Base-by-base conservation (phyloP, 805 yeast species). In the Suhomyces canberraensis region DNA sequence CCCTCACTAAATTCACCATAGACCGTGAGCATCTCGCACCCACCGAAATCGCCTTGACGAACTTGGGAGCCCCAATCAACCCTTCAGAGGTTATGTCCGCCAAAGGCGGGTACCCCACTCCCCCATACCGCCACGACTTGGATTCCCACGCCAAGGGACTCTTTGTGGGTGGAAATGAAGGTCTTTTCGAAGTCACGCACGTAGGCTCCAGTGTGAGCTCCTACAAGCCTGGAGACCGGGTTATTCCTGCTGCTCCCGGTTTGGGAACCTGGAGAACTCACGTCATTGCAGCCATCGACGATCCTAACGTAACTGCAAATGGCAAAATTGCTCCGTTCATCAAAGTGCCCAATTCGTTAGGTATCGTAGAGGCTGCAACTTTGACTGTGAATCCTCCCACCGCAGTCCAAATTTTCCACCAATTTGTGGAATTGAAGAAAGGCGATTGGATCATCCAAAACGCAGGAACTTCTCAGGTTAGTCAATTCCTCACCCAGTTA, bases 61-160 rank as follows among this genome's bases (percentile, higher is more conserved):
- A 88, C 1, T 54, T 89, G 25, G 95, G 95, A 0, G 76, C 84
- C 44, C 96, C 97, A 1, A 72, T 90, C 45, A 90, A 90, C 54
- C 97, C 97, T 0, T 84, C 95, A 0, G 98, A 90, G 56, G 68
- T 87, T 54, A 84, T 84, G 53, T 96, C 89, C 58, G 68, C 81
- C 27, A 86, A 81, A 56, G 97, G 96, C 15, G 86, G 81, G 0
- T 90, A 90, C 48, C 95, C 95, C 1, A 75, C 88, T 8, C 75
- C 71, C 39, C 95, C 95, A 0, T 15, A 18, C 11, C 16, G 19
- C 30, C 25, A 21, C 33, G 14, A 29, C 13, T 36, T 35, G 16
- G 42, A 31, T 15, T 6, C 18, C 3, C 47, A 7, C 40, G 36
- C 47, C n/a, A 32, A 17, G n/a, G 11, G 26, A 2, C 45, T 44